A percentile compares a stretch with the other conserved stretches of the same genome.
These are phyloP conservation scores for Rhododendron mucronatum DNA, from an alignment of 148 eudicot genomes.

Conservation along the genomic window DNA sequence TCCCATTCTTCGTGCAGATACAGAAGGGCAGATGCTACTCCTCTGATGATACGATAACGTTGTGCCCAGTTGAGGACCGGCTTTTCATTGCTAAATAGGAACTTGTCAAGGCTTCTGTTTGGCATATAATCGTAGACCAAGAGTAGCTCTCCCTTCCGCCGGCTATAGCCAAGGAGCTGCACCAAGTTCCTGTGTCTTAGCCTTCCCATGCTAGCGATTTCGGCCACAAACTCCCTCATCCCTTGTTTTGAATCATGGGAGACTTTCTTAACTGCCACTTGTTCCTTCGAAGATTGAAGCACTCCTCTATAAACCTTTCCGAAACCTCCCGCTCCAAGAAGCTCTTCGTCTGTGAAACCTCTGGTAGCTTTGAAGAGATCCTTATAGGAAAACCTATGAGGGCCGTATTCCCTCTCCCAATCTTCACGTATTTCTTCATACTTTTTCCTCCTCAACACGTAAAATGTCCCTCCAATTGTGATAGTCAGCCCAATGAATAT, in stretches of 20 bases:
- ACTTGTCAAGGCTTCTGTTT: slow-evolving; percentile 41
- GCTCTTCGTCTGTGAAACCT: slow-evolving; percentile 31
- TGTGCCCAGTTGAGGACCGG: slow-evolving; percentile 27
- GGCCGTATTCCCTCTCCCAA: slow-evolving; percentile 9
- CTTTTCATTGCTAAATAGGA: slow-evolving; percentile 18
- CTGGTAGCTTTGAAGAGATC: slow-evolving; percentile 30
- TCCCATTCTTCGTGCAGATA: slow-evolving; percentile 54
- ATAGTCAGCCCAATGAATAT: not conserved
- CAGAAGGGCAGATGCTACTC: slow-evolving; percentile 39
- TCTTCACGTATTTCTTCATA: not conserved
- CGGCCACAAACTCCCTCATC: slow-evolving; percentile 33
- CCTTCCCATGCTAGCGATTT: slow-evolving; percentile 35
- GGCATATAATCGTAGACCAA: slow-evolving; percentile 31
- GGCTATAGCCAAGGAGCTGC: slow-evolving; percentile 41
- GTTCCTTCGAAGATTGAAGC: slow-evolving; percentile 10
- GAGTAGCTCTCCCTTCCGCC: slow-evolving; percentile 7
- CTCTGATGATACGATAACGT: slow-evolving; percentile 27
- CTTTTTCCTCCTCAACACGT: not conserved
- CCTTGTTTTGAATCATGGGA: slow-evolving; percentile 41
- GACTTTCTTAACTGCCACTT: slow-evolving; percentile 36
- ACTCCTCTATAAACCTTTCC: slow-evolving; percentile 46
- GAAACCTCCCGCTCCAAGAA: slow-evolving; percentile 38
- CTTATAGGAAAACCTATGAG: slow-evolving; percentile 26
- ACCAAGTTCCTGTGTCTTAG: slow-evolving; percentile 42
- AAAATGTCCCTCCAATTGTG: not conserved